Evolutionary conservation across 208 protist genomes (phyloP).

Genomic region (Trypanosoma cruzi): DNA sequence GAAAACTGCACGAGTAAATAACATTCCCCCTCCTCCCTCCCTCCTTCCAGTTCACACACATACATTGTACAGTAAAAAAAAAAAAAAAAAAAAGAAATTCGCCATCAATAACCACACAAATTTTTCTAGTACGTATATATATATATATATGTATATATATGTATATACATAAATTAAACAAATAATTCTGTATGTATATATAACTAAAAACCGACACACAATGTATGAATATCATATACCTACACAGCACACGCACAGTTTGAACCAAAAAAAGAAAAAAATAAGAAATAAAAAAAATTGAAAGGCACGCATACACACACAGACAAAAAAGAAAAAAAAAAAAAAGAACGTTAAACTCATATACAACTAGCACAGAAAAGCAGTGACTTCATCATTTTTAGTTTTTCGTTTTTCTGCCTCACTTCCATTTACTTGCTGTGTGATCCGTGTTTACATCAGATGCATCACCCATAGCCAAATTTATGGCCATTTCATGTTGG

Average conservation of each 20-base stretch:
- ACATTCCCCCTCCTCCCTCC: not conserved
- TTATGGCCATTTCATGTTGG: not conserved
- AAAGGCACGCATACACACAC: no score
- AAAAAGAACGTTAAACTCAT: no score
- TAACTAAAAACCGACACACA: not conserved
- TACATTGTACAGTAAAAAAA: not conserved
- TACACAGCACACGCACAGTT: not conserved
- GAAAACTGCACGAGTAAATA: no score
- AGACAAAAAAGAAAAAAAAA: no score
- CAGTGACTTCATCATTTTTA: no score
- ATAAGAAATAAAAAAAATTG: not conserved
- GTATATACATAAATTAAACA: not conserved
- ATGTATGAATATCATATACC: not conserved
- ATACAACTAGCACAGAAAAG: no score
- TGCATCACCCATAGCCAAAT: no score
- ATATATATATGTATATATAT: slow-evolving; percentile 7
- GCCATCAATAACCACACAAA: not conserved
- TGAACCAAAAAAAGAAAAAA: not conserved
- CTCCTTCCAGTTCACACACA: not conserved
- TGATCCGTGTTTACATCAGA: no score
- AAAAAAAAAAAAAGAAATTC: slow-evolving; percentile 8
- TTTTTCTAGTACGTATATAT: slow-evolving; percentile 3
- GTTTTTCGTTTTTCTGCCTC: no score
- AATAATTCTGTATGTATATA: not conserved
- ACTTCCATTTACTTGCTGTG: no score